Percentiles rank a stretch among this genome's conserved stretches.
phyloP scores from a whole-genome alignment of 345 rosid species.

The Salix viminalis region DNA sequence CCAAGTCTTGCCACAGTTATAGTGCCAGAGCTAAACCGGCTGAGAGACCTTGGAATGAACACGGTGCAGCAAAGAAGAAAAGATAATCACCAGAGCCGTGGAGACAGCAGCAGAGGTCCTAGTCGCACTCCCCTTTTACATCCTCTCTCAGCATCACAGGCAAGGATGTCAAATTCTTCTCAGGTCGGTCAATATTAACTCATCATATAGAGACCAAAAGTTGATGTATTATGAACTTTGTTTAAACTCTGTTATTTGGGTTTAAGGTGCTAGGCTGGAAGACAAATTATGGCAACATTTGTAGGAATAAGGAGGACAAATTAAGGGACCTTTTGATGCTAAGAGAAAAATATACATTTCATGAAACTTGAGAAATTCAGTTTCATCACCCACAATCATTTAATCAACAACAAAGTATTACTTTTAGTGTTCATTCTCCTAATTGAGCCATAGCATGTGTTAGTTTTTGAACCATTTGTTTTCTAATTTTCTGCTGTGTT shows the following conservation, averaged over 20 bases:
- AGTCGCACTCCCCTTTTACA: conserved; percentile 3
- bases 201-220: neutral
- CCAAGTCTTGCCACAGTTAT: conserved; percentile 69
- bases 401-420: neutral
- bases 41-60: conserved; percentile 42
- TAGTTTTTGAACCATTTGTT: neutral
- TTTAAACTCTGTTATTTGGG: neutral
- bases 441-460: neutral
- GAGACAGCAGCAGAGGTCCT: neutral
- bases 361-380: neutral
- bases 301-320: neutral
- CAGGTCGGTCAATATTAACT: conserved; percentile 20
- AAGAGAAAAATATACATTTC: neutral
- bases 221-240: conserved; percentile 1
- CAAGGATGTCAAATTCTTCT: conserved; percentile 4
- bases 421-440: neutral
- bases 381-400: neutral
- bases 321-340: neutral
- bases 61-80: conserved; percentile 10
- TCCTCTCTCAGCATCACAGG: conserved; percentile 5
- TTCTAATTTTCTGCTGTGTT: neutral
- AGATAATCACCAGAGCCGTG: neutral
- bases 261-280: neutral
- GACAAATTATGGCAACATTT: neutral
- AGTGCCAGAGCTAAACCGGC: conserved; percentile 64